Percentiles rank a stretch among this genome's conserved stretches.
phyloP scores from a whole-genome alignment of 2,329 filamentous ascomycete species.

The Apiospora marii region DNA sequence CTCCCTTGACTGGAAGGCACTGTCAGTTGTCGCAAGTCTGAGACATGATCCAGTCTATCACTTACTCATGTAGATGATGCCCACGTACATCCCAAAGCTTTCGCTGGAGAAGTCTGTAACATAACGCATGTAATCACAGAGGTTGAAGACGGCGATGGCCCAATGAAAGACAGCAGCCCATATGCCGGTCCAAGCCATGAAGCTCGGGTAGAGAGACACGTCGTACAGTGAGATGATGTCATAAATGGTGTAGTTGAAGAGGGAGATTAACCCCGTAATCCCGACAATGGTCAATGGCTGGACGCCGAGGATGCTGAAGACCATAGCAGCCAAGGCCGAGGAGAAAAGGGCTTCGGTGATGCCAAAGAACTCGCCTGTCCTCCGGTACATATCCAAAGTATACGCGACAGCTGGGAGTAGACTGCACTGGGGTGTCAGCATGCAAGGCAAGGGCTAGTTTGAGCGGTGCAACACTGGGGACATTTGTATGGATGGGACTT shows the following conservation, averaged over 20 bases:
- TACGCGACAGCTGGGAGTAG: conserved; percentile 66
- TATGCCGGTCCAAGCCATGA: conserved; percentile 64
- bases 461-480: background rate
- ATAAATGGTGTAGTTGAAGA: conserved; percentile 68
- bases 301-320: conserved; percentile 59
- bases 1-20: conserved; percentile 55
- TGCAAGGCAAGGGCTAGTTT: background rate
- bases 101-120: conserved; percentile 64
- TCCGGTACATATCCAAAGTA: conserved; percentile 64
- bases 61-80: conserved; percentile 61
- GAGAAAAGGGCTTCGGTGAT: conserved; percentile 64
- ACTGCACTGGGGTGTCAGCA: conserved; percentile 35
- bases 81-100: conserved; percentile 62
- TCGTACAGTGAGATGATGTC: conserved; percentile 61
- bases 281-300: conserved; percentile 66
- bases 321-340: conserved; percentile 61
- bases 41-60: background rate
- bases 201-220: conserved; percentile 57
- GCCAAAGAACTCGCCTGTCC: conserved; percentile 62
- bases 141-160: conserved; percentile 59
- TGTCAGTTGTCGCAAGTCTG: conserved; percentile 30
- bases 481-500: background rate
- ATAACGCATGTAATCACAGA: conserved; percentile 65
- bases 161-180: conserved; percentile 66
- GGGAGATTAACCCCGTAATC: conserved; percentile 60